phyloP scores from a whole-genome alignment of 2,329 filamentous ascomycete genomes.

The Cyclaneusma minus region DNA sequence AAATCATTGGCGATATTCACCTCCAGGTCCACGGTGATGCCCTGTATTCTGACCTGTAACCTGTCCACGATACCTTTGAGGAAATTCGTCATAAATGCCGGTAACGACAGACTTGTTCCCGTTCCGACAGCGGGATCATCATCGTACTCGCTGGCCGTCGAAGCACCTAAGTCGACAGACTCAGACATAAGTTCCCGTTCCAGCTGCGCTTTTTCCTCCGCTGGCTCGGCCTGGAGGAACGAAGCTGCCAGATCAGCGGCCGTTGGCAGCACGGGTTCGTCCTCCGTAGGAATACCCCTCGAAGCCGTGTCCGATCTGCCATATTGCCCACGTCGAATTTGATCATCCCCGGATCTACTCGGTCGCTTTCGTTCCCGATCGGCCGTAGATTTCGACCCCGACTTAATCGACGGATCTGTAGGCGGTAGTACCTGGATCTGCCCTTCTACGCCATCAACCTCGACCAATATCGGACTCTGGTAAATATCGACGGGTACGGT shows the following conservation, averaged over 20 bases:
- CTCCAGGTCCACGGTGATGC: slow-evolving; percentile 52
- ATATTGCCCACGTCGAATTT: no score
- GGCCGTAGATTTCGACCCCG: slow-evolving; percentile 19
- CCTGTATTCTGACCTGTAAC: slow-evolving; percentile 47
- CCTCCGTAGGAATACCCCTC: no score
- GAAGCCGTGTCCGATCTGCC: no score
- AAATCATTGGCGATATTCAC: slow-evolving; percentile 38
- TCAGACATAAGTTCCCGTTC: slow-evolving; percentile 53
- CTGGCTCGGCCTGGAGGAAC: slow-evolving; percentile 58
- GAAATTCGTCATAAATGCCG: slow-evolving; percentile 54
- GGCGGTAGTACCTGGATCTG: slow-evolving; percentile 43
- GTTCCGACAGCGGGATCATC: slow-evolving; percentile 50
- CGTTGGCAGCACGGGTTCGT: slow-evolving; percentile 41
- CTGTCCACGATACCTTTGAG: slow-evolving; percentile 61
- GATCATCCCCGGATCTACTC: no score
- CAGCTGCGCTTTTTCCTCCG: slow-evolving; percentile 47
- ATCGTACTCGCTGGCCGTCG: slow-evolving; percentile 44
- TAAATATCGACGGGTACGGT: slow-evolving; percentile 83
- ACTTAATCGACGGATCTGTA: slow-evolving; percentile 9
- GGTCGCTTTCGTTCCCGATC: no score
- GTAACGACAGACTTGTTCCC: slow-evolving; percentile 53
- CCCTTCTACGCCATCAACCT: slow-evolving; percentile 69
- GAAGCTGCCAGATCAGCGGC: slow-evolving; percentile 61
- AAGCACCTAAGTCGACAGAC: slow-evolving; percentile 45
- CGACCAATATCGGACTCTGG: slow-evolving; percentile 65